Conservation (phyloP, 345 rosid species). For the Moringa oleifera region DNA sequence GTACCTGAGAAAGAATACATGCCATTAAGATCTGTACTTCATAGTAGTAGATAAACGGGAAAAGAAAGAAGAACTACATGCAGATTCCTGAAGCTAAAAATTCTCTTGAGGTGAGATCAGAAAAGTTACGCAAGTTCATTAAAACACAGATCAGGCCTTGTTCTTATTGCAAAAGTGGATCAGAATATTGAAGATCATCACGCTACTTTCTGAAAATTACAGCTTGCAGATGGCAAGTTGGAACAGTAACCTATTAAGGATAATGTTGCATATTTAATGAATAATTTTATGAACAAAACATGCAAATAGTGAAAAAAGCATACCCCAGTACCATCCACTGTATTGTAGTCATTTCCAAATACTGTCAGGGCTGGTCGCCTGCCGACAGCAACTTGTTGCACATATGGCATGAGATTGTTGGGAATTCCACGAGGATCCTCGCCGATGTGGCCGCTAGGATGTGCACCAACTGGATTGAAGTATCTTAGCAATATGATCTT, state of each 20-base stretch:
- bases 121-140: neutral
- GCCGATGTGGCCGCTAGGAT: constrained; percentile 86
- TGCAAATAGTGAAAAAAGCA: constrained; percentile 15
- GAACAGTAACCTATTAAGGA: too few relatives aligned
- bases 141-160: neutral
- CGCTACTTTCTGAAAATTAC: neutral
- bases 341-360: constrained; percentile 78
- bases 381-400: constrained; percentile 96
- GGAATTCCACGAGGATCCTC: constrained; percentile 98
- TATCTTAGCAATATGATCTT: constrained; percentile 87
- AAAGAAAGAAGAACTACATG: neutral
- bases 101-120: neutral
- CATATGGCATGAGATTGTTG: constrained; percentile 98
- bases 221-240: neutral
- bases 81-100: neutral
- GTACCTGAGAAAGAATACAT: constrained; percentile 43
- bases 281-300: neutral
- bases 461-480: constrained; percentile 98
- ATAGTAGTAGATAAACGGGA: neutral
- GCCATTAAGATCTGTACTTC: constrained; percentile 10
- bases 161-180: neutral
- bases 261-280: neutral
- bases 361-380: constrained; percentile 76
- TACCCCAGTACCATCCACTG: constrained; percentile 99
- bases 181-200: too few relatives aligned